Evolutionary conservation across 805 yeast species (phyloP), one percentile per base, ranked within the genome.

Genomic region (Kazachstania bromeliacearum): DNA sequence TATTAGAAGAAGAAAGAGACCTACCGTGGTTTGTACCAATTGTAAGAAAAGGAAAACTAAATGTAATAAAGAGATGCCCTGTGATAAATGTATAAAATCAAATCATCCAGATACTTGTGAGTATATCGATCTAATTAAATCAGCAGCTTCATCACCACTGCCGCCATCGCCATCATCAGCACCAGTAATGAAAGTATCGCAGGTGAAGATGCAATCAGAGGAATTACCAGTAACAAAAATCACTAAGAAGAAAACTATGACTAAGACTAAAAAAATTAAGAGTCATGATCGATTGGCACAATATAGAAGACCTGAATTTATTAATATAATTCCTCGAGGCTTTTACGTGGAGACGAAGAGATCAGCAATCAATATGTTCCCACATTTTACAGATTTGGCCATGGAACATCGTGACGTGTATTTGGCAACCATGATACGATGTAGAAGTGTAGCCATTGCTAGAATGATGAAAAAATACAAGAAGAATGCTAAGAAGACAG

Each of bases 1-100:
- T n/a, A 9, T 13, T 10, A 36, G 28, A 15, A 51, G 39, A 33
- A 46, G 60, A 19, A 42, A 48, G 14, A 48, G 62, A 28, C 37
- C 41, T 7, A 55, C 59, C 1, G 41, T 57, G 8, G 60, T 55
- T 5, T 57, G 62, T 36, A 41, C 51, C n/a, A 57, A 57, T 36
- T 57, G 62, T 38, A 54, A 46, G 34, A 48, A 52, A 27, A 45
- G 59, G 24, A 57, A 55, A 34, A 57, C 48, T 33, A 54, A 51
- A 37, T 57, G 62, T 40, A 54, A 54, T 33, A 46, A 50, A 34
- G 38, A 33, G 12, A 37, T 35, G 14, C 62, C 62, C 2, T 57
- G 62, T 31, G 43, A 44, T 1, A 43, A 44, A 19, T 57, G 62
- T 33, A 25, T 41, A 16, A 36, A 46, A 25, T 28, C 45, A 12